Evolutionary conservation across 1,139 yeast species (phyloP).

Genomic region (Saccharomyces hybrid): DNA sequence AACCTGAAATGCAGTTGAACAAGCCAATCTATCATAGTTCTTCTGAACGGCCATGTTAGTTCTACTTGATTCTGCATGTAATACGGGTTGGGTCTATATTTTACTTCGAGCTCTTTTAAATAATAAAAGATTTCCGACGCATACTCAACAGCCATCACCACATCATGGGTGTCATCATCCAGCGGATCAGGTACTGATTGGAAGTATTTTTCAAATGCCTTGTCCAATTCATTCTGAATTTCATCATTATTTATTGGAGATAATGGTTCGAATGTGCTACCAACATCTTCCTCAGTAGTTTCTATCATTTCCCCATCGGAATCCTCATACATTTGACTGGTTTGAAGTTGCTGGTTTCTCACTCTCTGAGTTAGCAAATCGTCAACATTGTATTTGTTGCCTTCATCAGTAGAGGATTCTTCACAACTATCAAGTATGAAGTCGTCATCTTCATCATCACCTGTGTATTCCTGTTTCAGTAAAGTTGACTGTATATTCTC

Average conservation of each 20-base stretch:
- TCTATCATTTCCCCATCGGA: slow-evolving; percentile 3
- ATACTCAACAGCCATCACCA: slow-evolving; percentile 89
- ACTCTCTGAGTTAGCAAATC: slow-evolving; percentile 7
- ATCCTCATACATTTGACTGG: neutral
- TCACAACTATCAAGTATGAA: neutral
- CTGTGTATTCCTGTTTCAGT: neutral
- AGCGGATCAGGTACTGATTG: slow-evolving; percentile 52
- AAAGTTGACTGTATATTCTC: slow-evolving; percentile 8
- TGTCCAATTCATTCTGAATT: slow-evolving; percentile 32
- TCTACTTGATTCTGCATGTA: slow-evolving; percentile 84
- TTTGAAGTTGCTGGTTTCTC: neutral
- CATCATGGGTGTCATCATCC: slow-evolving; percentile 84
- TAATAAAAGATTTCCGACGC: slow-evolving; percentile 82
- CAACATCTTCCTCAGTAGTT: slow-evolving; percentile 15
- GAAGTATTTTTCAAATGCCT: slow-evolving; percentile 44
- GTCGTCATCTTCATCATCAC: neutral
- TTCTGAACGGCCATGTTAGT: slow-evolving; percentile 81
- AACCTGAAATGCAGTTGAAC: slow-evolving; percentile 86
- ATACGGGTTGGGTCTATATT: slow-evolving; percentile 64
- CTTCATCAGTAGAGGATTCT: slow-evolving; percentile 11
- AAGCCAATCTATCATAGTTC: slow-evolving; percentile 84
- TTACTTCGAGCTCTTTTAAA: slow-evolving; percentile 66
- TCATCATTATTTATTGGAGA: slow-evolving; percentile 19
- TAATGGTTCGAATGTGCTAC: slow-evolving; percentile 30
- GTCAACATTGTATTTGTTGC: slow-evolving; percentile 27